phyloP scores from a whole-genome alignment of 1,139 yeast genomes.

The Debaryomycetaceae sp. region DNA sequence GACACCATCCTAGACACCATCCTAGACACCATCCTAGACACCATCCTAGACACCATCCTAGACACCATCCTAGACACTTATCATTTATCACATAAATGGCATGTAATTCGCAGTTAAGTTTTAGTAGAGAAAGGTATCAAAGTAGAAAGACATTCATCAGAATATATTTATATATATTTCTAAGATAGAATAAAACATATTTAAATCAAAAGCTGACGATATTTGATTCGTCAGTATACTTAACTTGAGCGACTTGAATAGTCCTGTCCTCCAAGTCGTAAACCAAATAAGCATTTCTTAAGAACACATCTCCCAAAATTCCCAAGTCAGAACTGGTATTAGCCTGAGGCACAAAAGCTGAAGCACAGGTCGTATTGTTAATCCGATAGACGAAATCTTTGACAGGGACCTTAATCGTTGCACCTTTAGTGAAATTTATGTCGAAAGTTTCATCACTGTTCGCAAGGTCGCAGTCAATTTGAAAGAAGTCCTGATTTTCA shows the following conservation, averaged over 20 bases:
- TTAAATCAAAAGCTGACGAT: neutral
- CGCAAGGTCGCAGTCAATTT: neutral
- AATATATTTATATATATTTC: too few species aligned
- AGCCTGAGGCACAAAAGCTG: constrained; percentile 2
- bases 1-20: too few species aligned
- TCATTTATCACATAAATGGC: too few species aligned
- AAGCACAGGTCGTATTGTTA: constrained; percentile 1
- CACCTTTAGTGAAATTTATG: constrained; percentile 17
- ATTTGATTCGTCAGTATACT: constrained; percentile 11
- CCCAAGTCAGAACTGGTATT: constrained; percentile 8
- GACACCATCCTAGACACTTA: too few species aligned
- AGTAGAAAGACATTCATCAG: too few species aligned
- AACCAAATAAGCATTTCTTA: constrained; percentile 27
- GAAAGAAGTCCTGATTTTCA: neutral
- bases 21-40: too few species aligned
- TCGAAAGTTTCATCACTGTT: neutral
- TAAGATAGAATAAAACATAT: too few species aligned
- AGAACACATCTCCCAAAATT: constrained; percentile 27
- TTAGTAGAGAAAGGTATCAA: too few species aligned
- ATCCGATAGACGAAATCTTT: constrained; percentile 14
- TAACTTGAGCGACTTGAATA: constrained; percentile 26
- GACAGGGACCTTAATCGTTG: constrained; percentile 22
- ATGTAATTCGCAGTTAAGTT: too few species aligned
- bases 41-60: too few species aligned
- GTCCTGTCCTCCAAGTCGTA: constrained; percentile 24